Base-by-base conservation (phyloP, 441 rosid species). In the Corymbia citriodora region DNA sequence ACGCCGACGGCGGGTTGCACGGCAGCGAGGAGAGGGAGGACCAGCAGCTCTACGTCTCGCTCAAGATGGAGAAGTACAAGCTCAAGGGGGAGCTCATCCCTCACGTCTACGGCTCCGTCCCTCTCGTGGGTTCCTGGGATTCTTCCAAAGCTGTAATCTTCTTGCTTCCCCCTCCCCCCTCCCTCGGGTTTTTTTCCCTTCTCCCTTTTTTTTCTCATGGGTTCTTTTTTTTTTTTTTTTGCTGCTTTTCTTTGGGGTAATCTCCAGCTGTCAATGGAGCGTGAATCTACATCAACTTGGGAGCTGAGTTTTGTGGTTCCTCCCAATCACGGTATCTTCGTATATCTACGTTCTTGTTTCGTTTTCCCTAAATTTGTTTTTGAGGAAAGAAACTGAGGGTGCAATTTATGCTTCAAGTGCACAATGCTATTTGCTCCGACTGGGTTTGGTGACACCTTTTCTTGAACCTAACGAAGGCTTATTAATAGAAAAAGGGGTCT, bases 301-400 rank as follows among this genome's bases (percentile, higher is more conserved):
- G 99, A 95, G 57, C 89, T 97, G 89, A 96, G 99, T 94, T 98
- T 98, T 87, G 99, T 98, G 91, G 99, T 98, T 92, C 98, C 99
- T 91, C 96, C 99, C 88, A 97, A 98, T 94, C 99, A 98, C 89
- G 99, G 99, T 98, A 92, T 53, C 57, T 17, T 86, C 16, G 9
- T 86, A 16, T 18, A 11, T 23, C 55, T 83, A 48, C 55, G 8
- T 82, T 55, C 70, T n/a, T 8, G 17, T 12, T 49, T 87, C 48
- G 15, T n/a, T 52, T 87, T n/a, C 55, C 45, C 88, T 40, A 19
- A 27, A 33, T 16, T 31, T 25, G 63, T 27, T 13, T 52, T 86
- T 4, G 48, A 17, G 49, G 23, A 16, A 72, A 19, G 25, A 74
- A 74, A 21, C 83, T 6, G 83, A 25, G 14, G 18, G 52, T 79